These are phyloP conservation scores for Purpureocillium lavendulum DNA, from an alignment of 2,329 filamentous ascomycete species.

Conservation along the genomic window DNA sequence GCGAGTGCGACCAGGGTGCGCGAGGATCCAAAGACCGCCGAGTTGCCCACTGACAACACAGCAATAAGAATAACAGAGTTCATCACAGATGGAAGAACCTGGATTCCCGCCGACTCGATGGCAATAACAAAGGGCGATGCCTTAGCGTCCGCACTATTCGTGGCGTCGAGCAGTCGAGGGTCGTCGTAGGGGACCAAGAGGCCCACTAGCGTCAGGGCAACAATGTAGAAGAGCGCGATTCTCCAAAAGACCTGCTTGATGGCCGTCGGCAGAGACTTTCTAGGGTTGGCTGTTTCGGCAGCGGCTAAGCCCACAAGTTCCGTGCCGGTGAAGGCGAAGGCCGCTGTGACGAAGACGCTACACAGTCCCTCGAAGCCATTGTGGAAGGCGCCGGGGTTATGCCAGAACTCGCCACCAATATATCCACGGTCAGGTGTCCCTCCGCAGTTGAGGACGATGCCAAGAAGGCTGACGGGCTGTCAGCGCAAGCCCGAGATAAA, in stretches of 20 bases:
- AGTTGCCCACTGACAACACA: slow-evolving; percentile 86
- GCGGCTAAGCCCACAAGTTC: slow-evolving; percentile 71
- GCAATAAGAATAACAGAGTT: slow-evolving; percentile 91
- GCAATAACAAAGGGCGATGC: slow-evolving; percentile 92
- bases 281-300: slow-evolving; percentile 69
- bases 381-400: slow-evolving; percentile 72
- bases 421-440: slow-evolving; percentile 67
- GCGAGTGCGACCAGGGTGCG: slow-evolving; percentile 84
- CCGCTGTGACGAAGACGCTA: slow-evolving; percentile 67
- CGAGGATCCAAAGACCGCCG: slow-evolving; percentile 83
- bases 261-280: slow-evolving; percentile 75
- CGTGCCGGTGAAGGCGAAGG: slow-evolving; percentile 69
- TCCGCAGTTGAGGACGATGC: slow-evolving; percentile 77
- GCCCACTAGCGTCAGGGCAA: slow-evolving; percentile 72
- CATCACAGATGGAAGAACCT: slow-evolving; percentile 78
- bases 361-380: slow-evolving; percentile 80
- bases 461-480: slow-evolving; percentile 59
- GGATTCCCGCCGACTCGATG: slow-evolving; percentile 75
- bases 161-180: slow-evolving; percentile 47
- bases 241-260: slow-evolving; percentile 96
- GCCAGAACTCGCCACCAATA: slow-evolving; percentile 73
- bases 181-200: slow-evolving; percentile 73
- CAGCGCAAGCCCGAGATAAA: background rate
- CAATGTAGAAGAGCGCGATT: slow-evolving; percentile 82
- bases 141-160: slow-evolving; percentile 53